Conservation (phyloP, 148 eudicot genomes). For the Camellia japonica region DNA sequence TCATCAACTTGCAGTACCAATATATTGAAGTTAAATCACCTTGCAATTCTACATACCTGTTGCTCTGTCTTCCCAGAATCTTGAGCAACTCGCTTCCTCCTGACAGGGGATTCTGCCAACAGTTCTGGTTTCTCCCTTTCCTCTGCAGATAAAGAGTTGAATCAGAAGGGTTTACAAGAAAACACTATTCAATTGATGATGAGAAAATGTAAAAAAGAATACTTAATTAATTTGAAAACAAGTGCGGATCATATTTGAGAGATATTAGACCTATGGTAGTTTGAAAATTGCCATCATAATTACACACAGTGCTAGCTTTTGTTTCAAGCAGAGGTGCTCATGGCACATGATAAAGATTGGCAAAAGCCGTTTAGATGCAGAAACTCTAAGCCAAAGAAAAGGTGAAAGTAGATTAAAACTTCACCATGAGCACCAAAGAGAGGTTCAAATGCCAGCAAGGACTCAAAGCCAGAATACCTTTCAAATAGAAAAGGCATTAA, state of each 20-base stretch:
- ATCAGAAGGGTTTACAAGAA: background rate
- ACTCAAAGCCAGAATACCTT: background rate
- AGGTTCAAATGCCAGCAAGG: background rate
- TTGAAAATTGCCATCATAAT: background rate
- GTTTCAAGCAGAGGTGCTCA: slow-evolving; percentile 1
- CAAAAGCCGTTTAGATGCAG: background rate
- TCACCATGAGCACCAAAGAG: background rate
- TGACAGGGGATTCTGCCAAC: slow-evolving; percentile 77
- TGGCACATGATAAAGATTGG: background rate
- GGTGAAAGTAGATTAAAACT: background rate
- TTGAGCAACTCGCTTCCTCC: slow-evolving; percentile 87
- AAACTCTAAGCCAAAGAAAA: background rate
- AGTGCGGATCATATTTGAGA: background rate
- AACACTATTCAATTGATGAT: background rate
- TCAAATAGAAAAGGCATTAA: background rate
- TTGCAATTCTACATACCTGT: slow-evolving; percentile 48
- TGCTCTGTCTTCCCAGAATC: slow-evolving; percentile 96
- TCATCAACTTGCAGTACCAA: background rate
- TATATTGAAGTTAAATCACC: background rate
- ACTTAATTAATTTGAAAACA: background rate
- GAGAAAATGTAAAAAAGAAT: background rate
- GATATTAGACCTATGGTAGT: background rate
- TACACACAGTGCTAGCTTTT: slow-evolving; percentile 2
- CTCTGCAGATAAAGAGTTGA: slow-evolving; percentile 46
- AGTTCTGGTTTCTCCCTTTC: slow-evolving; percentile 97